Base-by-base conservation (phyloP, 1,284 basidiomycete species). In the Trametes pubescens region DNA sequence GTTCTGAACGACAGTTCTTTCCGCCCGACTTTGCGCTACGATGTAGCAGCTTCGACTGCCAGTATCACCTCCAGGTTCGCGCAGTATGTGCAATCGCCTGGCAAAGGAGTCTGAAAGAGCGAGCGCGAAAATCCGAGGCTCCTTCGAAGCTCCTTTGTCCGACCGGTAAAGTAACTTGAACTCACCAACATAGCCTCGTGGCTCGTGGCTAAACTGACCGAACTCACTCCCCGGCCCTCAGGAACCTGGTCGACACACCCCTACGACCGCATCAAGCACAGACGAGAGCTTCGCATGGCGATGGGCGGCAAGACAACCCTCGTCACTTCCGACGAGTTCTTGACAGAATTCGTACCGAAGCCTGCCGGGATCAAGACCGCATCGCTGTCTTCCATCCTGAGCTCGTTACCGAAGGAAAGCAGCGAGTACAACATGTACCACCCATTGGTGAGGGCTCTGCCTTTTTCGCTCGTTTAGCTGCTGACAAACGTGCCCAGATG, bases 281-380 rank as follows among this genome's bases (percentile, higher is more conserved):
- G 35, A 6, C 7, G 22, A 6, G 35, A 52, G n/a, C 34, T 37
- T 4, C 51, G 34, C 13, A 11, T 24, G 14, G 51, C 51, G 4
- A 52, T 52, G 51, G 35, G 38, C 21, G 34, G 37, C 51, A 52
- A 22, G 35, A 52, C 21, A 10, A 52, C 51, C 21, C 14, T 52
- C 4, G 11, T 52, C 10, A 24, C 35, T 9, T 35, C 51, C 10
- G 11, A 6, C 8, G 35, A 22, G 5, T 52, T 52, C 51, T 40
- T 52, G 35, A 2, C 22, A 9, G 34, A 37, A 16, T 52, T 52
- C 35, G 51, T 52, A 5, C 35, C 35, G 4, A 10, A 9, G 21
- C 7, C 51, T 4, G 2, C 18, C 7, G 11, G 22, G 11, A 10
- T 18, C 13, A 38, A 11, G 11, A 22, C 21, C 4, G 4, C 51